Base-by-base conservation (phyloP, 208 protist genomes). In the Acanthamoeba polyphaga region DNA sequence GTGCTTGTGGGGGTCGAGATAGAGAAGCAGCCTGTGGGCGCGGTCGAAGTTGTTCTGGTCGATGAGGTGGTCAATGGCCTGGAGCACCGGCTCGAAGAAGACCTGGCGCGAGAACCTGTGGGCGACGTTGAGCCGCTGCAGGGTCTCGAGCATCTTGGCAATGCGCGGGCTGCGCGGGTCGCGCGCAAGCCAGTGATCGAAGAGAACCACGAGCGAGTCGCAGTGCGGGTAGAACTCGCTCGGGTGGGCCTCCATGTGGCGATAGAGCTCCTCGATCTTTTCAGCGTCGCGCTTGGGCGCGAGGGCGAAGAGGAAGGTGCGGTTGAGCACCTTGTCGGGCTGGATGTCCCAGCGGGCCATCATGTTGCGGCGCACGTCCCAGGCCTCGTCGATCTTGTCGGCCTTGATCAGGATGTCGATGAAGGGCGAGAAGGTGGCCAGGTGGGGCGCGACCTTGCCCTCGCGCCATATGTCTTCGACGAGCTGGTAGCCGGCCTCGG, bases 291-390 rank as follows among this genome's bases (percentile, higher is more conserved):
- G 12, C 49, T 29, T 64, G 15, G 19, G 22, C 49, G 24, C 53
- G 5, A 88, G 51, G 22, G 80, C 80, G 13, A 64, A 64, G n/a
- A 88, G 49, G 8, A 88, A 88, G 49, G 32, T 29, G 12, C 49
- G 43, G 80, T 88, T 64, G 49, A 88, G 80, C 8, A 88, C 80
- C 80, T 64, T 27, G 51, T 88, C 80, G 27, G 80, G 80, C 80
- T 64, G 19, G 32, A 88, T 34, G 6, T 24, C 27, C 46, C 53
- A 88, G 7, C 80, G 80, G 2, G 5, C 15, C 53, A 64, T 88
- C 80, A 88, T 88, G 29, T 66, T 43, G 29, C 8, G 38, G 15
- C 53, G 80, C 80, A 88, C 51, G 19, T 13, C 80, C 80, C 80
- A 88, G 49, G 80, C 80, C 46, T 88, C 80, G 13, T 88, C 80